Evolutionary conservation across 2,329 filamentous ascomycete species (phyloP).

Genomic region (Aspergillus fumigatus): DNA sequence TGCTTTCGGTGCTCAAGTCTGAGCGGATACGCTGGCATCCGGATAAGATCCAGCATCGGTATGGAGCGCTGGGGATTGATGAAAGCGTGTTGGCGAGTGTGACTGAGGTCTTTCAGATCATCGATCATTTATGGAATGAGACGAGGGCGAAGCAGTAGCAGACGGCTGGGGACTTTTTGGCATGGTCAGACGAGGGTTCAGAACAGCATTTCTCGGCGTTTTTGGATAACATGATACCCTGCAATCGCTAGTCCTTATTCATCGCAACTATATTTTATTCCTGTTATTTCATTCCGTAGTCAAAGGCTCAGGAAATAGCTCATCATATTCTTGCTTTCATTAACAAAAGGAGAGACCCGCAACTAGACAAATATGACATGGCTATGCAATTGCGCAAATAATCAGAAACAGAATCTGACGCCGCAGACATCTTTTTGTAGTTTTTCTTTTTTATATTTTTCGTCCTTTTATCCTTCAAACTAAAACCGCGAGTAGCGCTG

Average conservation of each 20-base stretch:
- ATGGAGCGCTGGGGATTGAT: constrained; percentile 67
- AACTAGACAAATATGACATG: constrained; percentile 14
- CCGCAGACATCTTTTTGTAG: constrained; percentile 6
- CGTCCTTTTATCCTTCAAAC: constrained; percentile 1
- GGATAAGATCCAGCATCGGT: constrained; percentile 90
- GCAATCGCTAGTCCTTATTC: background rate
- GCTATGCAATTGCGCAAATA: constrained; percentile 18
- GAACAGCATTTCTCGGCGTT: background rate
- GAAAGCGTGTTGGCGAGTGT: constrained; percentile 69
- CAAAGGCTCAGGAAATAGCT: background rate
- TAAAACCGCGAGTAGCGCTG: constrained; percentile 45
- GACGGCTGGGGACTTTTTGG: background rate
- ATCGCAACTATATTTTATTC: background rate
- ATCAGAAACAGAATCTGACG: constrained; percentile 7
- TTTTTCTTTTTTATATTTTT: background rate
- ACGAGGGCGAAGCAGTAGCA: constrained; percentile 33
- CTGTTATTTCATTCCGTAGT: background rate
- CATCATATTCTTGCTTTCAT: constrained; percentile 10
- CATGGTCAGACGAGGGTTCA: background rate
- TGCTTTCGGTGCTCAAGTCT: constrained; percentile 61
- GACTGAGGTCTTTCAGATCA: constrained; percentile 85
- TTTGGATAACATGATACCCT: constrained; percentile 4
- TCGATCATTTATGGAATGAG: constrained; percentile 77
- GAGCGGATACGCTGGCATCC: constrained; percentile 96
- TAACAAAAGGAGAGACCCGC: constrained; percentile 10